These are phyloP conservation scores for Aegilops tauschii DNA, from an alignment of 176 grass and related monocot species.

Conservation along the genomic window DNA sequence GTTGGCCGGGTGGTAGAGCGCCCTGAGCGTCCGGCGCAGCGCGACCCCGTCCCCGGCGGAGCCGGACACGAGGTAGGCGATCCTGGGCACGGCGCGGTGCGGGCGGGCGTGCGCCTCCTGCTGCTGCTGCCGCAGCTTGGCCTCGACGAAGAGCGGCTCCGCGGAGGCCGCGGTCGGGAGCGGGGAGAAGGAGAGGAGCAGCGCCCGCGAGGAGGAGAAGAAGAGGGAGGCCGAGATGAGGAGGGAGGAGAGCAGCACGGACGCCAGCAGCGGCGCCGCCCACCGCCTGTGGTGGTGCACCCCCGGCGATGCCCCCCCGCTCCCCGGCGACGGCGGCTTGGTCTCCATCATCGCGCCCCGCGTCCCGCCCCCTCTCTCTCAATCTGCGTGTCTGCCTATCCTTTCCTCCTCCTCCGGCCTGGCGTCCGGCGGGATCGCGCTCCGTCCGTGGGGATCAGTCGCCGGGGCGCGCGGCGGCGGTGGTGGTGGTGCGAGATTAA, in stretches of 20 bases:
- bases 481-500: conserved; percentile 29
- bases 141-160: conserved; percentile 79
- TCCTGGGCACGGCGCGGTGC: conserved; percentile 41
- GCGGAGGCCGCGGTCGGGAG: conserved; percentile 43
- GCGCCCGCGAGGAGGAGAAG: conserved; percentile 63
- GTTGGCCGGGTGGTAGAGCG: conserved; percentile 76
- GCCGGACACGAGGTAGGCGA: conserved; percentile 84
- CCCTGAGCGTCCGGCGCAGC: conserved; percentile 66
- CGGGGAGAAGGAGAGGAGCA: conserved; percentile 78
- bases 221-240: conserved; percentile 76
- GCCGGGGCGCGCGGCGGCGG: neutral
- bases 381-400: neutral
- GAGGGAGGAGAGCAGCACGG: conserved; percentile 64
- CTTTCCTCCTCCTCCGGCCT: neutral
- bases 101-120: conserved; percentile 31
- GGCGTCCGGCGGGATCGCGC: neutral
- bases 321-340: conserved; percentile 50
- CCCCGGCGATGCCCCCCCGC: conserved; percentile 21
- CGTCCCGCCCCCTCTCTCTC: neutral
- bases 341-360: conserved; percentile 35
- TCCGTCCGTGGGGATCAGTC: conserved; percentile 19
- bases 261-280: conserved; percentile 74
- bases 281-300: conserved; percentile 61
- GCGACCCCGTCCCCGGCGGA: conserved; percentile 65
- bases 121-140: conserved; percentile 61